Evolutionary conservation across 2,329 filamentous ascomycete genomes (phyloP).

Genomic region (Claviceps paspali): DNA sequence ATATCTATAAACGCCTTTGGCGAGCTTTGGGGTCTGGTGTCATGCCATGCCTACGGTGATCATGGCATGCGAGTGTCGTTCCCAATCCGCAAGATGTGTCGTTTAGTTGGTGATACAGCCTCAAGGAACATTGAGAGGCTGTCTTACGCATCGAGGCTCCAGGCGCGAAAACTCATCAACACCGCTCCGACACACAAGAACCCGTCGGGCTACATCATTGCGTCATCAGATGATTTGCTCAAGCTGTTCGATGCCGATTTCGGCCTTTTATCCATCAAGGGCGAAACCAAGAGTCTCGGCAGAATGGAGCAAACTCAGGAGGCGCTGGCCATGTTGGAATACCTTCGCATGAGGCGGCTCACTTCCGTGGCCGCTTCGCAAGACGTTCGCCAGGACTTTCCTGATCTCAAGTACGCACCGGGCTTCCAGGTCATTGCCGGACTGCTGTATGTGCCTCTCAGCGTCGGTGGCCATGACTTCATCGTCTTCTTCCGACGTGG

Average conservation of each 20-base stretch:
- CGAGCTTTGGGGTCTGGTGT: conserved; percentile 77
- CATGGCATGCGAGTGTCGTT: conserved; percentile 84
- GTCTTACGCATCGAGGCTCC: conserved; percentile 70
- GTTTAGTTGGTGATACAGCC: conserved; percentile 70
- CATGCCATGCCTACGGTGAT: conserved; percentile 66
- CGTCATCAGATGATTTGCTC: conserved; percentile 72
- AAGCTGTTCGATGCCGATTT: conserved; percentile 80
- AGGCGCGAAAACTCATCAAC: conserved; percentile 78
- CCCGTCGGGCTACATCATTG: conserved; percentile 78
- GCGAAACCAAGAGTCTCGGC: conserved; percentile 80
- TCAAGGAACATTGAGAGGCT: conserved; percentile 78
- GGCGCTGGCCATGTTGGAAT: conserved; percentile 70
- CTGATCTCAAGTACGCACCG: conserved; percentile 63
- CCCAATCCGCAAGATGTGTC: conserved; percentile 83
- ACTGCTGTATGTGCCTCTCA: conserved; percentile 67
- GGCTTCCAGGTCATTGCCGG: conserved; percentile 69
- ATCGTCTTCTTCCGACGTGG: conserved; percentile 82
- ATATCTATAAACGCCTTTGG: conserved; percentile 79
- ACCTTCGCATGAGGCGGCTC: conserved; percentile 59
- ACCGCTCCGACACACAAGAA: conserved; percentile 68
- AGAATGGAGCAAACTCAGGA: conserved; percentile 64
- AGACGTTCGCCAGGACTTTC: conserved; percentile 62
- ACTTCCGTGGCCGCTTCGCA: conserved; percentile 65
- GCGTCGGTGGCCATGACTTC: conserved; percentile 61
- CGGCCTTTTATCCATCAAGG: conserved; percentile 67